Evolutionary conservation across 2,329 filamentous ascomycete genomes (phyloP).

Genomic region (Penicillium sp.): DNA sequence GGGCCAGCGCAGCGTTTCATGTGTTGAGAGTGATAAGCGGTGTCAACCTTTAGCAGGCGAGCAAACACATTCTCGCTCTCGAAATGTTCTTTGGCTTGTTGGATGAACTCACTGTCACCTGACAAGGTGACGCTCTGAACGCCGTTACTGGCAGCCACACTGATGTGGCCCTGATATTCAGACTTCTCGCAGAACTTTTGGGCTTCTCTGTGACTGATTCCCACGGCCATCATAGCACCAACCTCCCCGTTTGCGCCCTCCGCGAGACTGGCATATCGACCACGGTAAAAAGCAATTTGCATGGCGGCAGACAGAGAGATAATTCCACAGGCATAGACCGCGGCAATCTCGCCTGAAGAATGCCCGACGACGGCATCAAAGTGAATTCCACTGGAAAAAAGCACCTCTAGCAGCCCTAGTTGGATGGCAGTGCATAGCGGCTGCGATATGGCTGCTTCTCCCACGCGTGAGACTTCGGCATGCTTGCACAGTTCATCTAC

Average conservation of each 20-base stretch:
- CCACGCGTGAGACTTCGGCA: no score
- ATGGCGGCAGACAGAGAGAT: slow-evolving; percentile 6
- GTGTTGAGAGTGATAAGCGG: background rate
- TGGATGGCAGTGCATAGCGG: slow-evolving; percentile 27
- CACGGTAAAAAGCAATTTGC: slow-evolving; percentile 21
- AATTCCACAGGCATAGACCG: slow-evolving; percentile 22
- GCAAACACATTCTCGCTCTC: background rate
- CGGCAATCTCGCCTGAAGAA: slow-evolving; percentile 27
- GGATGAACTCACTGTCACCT: background rate
- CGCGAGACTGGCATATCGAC: slow-evolving; percentile 2
- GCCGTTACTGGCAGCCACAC: background rate
- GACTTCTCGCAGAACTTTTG: background rate
- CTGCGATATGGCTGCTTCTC: slow-evolving; percentile 17
- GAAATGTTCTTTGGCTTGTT: background rate
- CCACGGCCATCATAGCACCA: background rate
- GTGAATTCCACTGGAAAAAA: slow-evolving; percentile 15
- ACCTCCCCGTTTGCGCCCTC: no score
- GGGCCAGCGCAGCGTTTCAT: background rate
- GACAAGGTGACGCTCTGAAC: background rate
- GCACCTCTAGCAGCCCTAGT: slow-evolving; percentile 22
- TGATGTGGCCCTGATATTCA: background rate
- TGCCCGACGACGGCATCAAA: slow-evolving; percentile 23
- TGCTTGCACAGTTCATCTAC: no score
- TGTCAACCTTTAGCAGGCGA: background rate
- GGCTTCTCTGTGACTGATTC: background rate